phyloP scores from a whole-genome alignment of 2,329 filamentous ascomycete genomes.

The Fusarium udum region DNA sequence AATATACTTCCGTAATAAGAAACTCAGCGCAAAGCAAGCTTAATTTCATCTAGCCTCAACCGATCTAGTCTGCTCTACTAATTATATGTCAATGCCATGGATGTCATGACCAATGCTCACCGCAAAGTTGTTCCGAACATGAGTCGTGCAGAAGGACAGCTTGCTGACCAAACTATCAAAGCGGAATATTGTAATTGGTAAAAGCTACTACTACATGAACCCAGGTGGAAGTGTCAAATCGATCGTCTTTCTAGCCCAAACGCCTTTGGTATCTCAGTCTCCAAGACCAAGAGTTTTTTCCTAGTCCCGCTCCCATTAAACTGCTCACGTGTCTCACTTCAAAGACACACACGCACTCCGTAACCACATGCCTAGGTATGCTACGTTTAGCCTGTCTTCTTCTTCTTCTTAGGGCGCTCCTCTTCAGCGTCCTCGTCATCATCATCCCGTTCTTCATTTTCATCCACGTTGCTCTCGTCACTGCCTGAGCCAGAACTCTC shows the following conservation, averaged over 20 bases:
- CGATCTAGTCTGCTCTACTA: neutral
- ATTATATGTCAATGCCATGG: neutral
- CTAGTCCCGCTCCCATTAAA: constrained; percentile 31
- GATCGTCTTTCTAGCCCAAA: constrained; percentile 44
- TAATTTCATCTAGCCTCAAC: neutral
- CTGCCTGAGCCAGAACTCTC: constrained; percentile 82
- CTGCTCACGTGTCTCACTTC: constrained; percentile 4
- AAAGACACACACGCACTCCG: neutral
- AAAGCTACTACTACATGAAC: constrained; percentile 23
- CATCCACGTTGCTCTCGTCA: constrained; percentile 59
- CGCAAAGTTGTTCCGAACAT: neutral
- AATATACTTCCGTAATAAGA: neutral
- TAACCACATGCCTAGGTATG: neutral
- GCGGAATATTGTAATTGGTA: neutral
- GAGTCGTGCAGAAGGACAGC: neutral
- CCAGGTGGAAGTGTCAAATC: constrained; percentile 18
- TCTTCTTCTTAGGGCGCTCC: constrained; percentile 62
- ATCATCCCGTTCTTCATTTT: constrained; percentile 56
- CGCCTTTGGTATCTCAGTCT: constrained; percentile 39
- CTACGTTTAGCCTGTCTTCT: constrained; percentile 48
- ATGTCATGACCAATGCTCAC: constrained; percentile 10
- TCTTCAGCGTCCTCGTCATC: constrained; percentile 55
- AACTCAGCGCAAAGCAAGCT: constrained; percentile 1
- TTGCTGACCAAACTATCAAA: neutral
- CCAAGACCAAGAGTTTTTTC: constrained; percentile 28